Evolutionary conservation across 2,329 filamentous ascomycete genomes (phyloP), one percentile per base, ranked within the genome.

Genomic region (Bretziella fagacearum): DNA sequence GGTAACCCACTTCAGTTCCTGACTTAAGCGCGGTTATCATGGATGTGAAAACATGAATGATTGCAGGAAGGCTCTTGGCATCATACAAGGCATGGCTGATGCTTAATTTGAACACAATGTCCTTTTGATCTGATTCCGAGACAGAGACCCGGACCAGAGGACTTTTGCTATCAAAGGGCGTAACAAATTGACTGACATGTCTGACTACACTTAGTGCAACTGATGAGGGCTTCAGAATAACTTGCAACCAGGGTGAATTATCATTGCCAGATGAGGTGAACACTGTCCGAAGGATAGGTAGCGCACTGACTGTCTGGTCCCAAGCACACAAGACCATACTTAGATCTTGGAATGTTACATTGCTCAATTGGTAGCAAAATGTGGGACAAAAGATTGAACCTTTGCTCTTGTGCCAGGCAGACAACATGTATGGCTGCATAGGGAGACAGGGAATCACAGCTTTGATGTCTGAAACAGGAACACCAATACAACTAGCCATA

Each of bases 51-150:
- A 59, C 56, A 2, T 68, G 57, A 18, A 85, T 63, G 4, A 93
- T 62, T 0, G 69, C 58, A 1, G 78, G 73, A 3, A 95, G 65
- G 55, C 83, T 91, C 51, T 93, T 69, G 4, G 79, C 86, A 58
- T 95, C 89, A 57, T 95, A 96, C 0, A 95, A 66, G 0, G 83
- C 82, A 58, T 96, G 87, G 52, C 94, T 86, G 3, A 95, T 79
- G 22, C 67, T 67, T 4, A 85, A 65, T 2, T 70, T 62, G 3
- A 77, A 47, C 0, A 52, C 47, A 3, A 53, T 46, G 1, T 53
- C 49, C 25, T n/a, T 32, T 23, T 13, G 18, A 30, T 15, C 17
- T 2, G 44, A 49, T 30, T 23, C n/a, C 2, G 42, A 49, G 2
- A 50, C 37, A 10, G 25, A 37, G 23, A 47, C 35, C 3, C 48